Percentiles rank a stretch among this genome's conserved stretches.
phyloP scores from a whole-genome alignment of 768 basidiomycete genomes.

The Obba rivulosa region DNA sequence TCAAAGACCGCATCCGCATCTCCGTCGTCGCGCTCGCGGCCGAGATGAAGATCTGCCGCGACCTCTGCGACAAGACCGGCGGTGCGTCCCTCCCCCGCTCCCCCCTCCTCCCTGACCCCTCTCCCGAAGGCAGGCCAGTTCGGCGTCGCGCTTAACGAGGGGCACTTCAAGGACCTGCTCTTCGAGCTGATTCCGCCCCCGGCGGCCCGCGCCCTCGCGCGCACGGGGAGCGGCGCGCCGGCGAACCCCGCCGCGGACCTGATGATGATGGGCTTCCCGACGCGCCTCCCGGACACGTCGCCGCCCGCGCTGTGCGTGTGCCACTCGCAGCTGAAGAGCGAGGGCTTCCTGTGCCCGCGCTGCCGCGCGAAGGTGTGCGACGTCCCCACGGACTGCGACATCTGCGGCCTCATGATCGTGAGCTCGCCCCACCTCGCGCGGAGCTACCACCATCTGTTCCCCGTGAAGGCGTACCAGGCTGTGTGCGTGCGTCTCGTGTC shows the following conservation, averaged over 20 bases:
- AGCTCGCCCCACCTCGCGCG: constrained; percentile 95
- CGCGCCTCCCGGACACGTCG: constrained; percentile 78
- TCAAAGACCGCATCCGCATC: constrained; percentile 81
- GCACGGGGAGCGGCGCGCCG: constrained; percentile 38
- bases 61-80: constrained; percentile 86
- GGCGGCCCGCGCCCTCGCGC: constrained; percentile 59
- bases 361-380: constrained; percentile 94
- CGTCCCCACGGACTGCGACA: constrained; percentile 96
- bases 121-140: constrained; percentile 56
- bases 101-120: background rate
- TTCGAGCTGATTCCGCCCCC: constrained; percentile 97
- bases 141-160: constrained; percentile 97
- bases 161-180: constrained; percentile 91
- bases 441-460: constrained; percentile 94
- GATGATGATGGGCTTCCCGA: constrained; percentile 99
- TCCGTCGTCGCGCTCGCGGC: constrained; percentile 93
- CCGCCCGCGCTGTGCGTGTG: constrained; percentile 87
- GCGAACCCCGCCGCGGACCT: constrained; percentile 75
- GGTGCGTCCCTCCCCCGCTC: constrained; percentile 44
- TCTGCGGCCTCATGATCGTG: constrained; percentile 97
- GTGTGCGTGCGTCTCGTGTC: constrained; percentile 53
- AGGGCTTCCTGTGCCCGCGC: constrained; percentile 93
- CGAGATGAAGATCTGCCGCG: constrained; percentile 96
- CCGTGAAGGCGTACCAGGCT: constrained; percentile 78
- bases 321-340: constrained; percentile 86